Base-by-base conservation (phyloP, 768 basidiomycete genomes). In the Coprinopsis marcescibilis region DNA sequence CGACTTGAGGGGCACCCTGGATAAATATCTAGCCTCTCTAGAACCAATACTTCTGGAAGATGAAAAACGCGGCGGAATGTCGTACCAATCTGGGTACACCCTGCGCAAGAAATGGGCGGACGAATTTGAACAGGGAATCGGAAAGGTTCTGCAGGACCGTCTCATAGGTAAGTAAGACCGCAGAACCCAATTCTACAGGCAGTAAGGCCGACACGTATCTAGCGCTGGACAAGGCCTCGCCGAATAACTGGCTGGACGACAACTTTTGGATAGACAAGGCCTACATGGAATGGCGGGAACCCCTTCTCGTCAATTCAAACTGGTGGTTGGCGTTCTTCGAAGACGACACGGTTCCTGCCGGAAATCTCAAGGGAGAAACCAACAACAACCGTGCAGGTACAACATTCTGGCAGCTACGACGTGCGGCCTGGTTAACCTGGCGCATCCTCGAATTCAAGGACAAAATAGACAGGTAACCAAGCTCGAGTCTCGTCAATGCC, bases 311-410 rank as follows among this genome's bases (percentile, higher is more conserved):
- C 54, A 85, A 97, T 62, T 94, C 92, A 2, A 97, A 96, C 59
- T 97, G 93, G 93, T 97, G 94, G 94, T 70, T 96, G 19, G 72
- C 89, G 2, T 87, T 93, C 60, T 69, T 74, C 34, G 82, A 94
- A 51, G 92, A 96, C 63, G 58, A 73, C 2, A 67, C 57, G 15
- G 73, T 88, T 34, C 91, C 84, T 6, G 63, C 59, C 5, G 61
- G 59, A 38, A 68, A 67, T 12, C 54, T 67, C 17, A 57, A 56
- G 14, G 66, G 64, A 41, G 64, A 68, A 46, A 67, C 67, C 3
- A 67, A 62, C 45, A 60, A 70, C 37, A 65, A 60, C 48, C 63
- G 64, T 32, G 61, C 64, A 17, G 73, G 71, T 14, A 72, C 85
- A 41, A 86, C 83, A 0, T 73, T 79, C 14, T 92, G 90, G 89